Percentiles rank a stretch among this genome's conserved stretches.
Evolutionary conservation across 2,329 filamentous ascomycete species (phyloP).

Genomic region (Sclerotiophoma versabilis): DNA sequence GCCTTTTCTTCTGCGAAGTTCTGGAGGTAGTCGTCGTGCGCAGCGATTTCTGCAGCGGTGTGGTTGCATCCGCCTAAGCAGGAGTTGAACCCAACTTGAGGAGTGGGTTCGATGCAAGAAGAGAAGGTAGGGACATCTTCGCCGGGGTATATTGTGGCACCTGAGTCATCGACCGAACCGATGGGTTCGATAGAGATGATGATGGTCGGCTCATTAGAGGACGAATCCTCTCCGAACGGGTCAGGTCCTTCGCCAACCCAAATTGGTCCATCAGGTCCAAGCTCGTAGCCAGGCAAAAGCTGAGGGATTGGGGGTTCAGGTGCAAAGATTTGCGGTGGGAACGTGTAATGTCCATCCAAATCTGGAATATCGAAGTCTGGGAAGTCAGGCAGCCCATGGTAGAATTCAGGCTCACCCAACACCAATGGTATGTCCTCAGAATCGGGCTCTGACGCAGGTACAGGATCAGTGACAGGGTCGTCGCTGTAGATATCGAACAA

Average conservation of each 20-base stretch:
- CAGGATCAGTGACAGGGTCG: neutral
- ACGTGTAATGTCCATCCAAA: conserved; percentile 1
- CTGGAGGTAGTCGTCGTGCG: conserved; percentile 3
- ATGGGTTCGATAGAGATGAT: conserved; percentile 2
- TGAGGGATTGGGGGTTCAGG: neutral
- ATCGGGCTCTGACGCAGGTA: neutral
- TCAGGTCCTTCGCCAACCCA: conserved; percentile 10
- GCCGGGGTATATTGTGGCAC: neutral
- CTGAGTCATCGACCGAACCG: neutral
- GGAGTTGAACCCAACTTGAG: conserved; percentile 10
- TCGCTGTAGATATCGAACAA: conserved; percentile 2
- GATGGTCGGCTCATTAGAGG: neutral
- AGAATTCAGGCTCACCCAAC: conserved; percentile 1
- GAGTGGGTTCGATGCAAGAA: conserved; percentile 1
- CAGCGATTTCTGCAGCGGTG: conserved; percentile 3
- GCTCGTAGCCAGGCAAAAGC: conserved; percentile 3
- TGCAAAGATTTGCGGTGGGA: neutral
- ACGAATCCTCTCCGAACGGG: neutral
- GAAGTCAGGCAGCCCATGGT: neutral
- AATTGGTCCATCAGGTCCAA: conserved; percentile 4
- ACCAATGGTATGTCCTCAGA: neutral
- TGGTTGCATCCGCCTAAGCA: conserved; percentile 12
- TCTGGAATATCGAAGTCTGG: conserved; percentile 15
- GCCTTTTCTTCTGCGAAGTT: conserved; percentile 1
- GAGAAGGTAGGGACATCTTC: neutral